Evolutionary conservation across 2,329 filamentous ascomycete species (phyloP).

Genomic region (Bipolaris oryzae): DNA sequence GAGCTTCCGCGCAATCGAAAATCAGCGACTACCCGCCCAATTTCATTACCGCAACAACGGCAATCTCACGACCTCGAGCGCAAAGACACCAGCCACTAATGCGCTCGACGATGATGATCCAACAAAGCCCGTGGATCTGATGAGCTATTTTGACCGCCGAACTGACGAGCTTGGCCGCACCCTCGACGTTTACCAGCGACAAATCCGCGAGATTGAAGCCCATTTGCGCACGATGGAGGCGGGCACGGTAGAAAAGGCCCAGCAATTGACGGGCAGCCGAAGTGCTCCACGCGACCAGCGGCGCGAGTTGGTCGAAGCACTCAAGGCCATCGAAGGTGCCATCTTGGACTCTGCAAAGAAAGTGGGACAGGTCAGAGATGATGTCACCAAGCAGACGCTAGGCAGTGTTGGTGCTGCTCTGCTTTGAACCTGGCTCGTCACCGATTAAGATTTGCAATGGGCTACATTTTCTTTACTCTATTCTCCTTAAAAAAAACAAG

Average conservation of each 20-base stretch:
- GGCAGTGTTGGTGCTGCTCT: slow-evolving; percentile 41
- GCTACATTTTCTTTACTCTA: too few species aligned
- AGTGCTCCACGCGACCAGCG: slow-evolving; percentile 47
- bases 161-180: slow-evolving; percentile 48
- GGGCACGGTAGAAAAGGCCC: slow-evolving; percentile 51
- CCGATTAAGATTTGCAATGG: background rate
- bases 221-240: slow-evolving; percentile 58
- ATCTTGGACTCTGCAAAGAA: slow-evolving; percentile 56
- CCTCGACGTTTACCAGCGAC: slow-evolving; percentile 50
- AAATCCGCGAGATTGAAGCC: slow-evolving; percentile 55
- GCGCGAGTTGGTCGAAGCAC: slow-evolving; percentile 54
- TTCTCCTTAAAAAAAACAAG: background rate
- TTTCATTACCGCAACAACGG: slow-evolving; percentile 61
- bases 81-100: slow-evolving; percentile 32
- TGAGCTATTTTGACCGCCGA: slow-evolving; percentile 54
- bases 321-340: slow-evolving; percentile 57
- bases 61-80: slow-evolving; percentile 39
- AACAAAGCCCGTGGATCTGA: slow-evolving; percentile 51
- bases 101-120: slow-evolving; percentile 48
- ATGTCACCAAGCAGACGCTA: slow-evolving; percentile 53
- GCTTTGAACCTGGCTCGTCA: slow-evolving; percentile 20
- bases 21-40: slow-evolving; percentile 71
- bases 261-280: slow-evolving; percentile 48
- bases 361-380: slow-evolving; percentile 56
- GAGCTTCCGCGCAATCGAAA: slow-evolving; percentile 75